These are phyloP conservation scores for Paramecium sexaurelia DNA, from an alignment of 73 alveolate genomes.

Conservation along the genomic window DNA sequence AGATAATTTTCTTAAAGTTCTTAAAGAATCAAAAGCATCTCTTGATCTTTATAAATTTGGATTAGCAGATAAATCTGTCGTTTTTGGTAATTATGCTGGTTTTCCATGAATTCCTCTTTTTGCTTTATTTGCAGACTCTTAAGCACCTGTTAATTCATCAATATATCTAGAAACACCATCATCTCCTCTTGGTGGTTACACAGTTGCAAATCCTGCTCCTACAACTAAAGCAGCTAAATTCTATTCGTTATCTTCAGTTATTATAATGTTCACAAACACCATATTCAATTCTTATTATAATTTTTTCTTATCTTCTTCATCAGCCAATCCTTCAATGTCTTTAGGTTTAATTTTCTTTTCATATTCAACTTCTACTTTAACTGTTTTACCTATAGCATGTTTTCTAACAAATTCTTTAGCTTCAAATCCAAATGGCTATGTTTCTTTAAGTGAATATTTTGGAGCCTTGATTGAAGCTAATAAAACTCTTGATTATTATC, in stretches of 20 bases:
- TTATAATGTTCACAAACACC: not conserved
- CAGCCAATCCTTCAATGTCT: conserved; percentile 35
- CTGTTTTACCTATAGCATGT: conserved; percentile 84
- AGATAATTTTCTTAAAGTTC: conserved; percentile 63
- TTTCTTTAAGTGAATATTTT: conserved; percentile 73
- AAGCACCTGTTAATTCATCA: conserved; percentile 78
- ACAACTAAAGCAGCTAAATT: conserved; percentile 70
- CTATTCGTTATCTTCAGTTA: conserved; percentile 53
- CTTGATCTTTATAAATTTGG: conserved; percentile 29
- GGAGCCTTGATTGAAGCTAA: conserved; percentile 92
- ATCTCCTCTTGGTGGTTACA: conserved; percentile 72
- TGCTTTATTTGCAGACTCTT: conserved; percentile 72
- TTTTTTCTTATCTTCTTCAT: conserved; percentile 10
- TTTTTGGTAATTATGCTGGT: not conserved
- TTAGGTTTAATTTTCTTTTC: conserved; percentile 65
- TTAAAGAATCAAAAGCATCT: conserved; percentile 49
- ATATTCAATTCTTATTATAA: conserved; percentile 17
- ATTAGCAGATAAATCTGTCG: conserved; percentile 18
- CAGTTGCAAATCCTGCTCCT: conserved; percentile 76
- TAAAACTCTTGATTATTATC: conserved; percentile 64
- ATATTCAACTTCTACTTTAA: conserved; percentile 78
- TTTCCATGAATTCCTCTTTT: conserved; percentile 73
- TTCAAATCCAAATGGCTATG: conserved; percentile 94
- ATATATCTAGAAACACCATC: conserved; percentile 78
- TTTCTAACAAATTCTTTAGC: conserved; percentile 90